Percentiles rank a stretch among this genome's conserved stretches.
Evolutionary conservation across 805 yeast genomes (phyloP).

Genomic region (Candida pseudoglaebosa): DNA sequence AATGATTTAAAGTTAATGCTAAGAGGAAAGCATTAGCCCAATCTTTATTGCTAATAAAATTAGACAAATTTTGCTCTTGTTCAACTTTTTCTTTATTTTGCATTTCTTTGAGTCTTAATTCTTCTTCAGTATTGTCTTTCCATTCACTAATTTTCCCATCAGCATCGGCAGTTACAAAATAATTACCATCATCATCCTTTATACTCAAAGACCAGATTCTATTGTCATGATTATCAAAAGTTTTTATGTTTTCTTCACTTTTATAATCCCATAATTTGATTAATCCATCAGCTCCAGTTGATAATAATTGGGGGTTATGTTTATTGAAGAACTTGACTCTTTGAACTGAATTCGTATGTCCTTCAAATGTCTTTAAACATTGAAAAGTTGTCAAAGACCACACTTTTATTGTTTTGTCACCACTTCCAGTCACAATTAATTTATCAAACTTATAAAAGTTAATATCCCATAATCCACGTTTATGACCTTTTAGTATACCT

Average conservation of each 20-base stretch:
- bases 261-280: conserved; percentile 84
- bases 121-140: conserved; percentile 83
- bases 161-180: conserved; percentile 85
- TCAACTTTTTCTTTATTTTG: conserved; percentile 60
- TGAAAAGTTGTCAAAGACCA: conserved; percentile 83
- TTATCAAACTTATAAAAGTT: conserved; percentile 78
- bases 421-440: conserved; percentile 76
- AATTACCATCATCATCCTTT: conserved; percentile 55
- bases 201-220: conserved; percentile 88
- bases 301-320: conserved; percentile 58
- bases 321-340: conserved; percentile 66
- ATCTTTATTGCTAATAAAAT: conserved; percentile 64
- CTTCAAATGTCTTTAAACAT: conserved; percentile 82
- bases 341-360: conserved; percentile 90
- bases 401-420: conserved; percentile 84
- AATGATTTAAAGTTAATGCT: conserved; percentile 85
- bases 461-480: conserved; percentile 92
- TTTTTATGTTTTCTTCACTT: conserved; percentile 70
- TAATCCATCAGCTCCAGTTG: conserved; percentile 92
- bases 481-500: conserved; percentile 85
- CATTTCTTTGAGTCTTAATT: conserved; percentile 48
- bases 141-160: conserved; percentile 89
- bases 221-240: conserved; percentile 87
- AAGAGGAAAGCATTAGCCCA: conserved; percentile 87
- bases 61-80: conserved; percentile 82